Evolutionary conservation across 768 basidiomycete genomes (phyloP), one percentile per base, ranked within the genome.

Genomic region (Boletus bicolor): DNA sequence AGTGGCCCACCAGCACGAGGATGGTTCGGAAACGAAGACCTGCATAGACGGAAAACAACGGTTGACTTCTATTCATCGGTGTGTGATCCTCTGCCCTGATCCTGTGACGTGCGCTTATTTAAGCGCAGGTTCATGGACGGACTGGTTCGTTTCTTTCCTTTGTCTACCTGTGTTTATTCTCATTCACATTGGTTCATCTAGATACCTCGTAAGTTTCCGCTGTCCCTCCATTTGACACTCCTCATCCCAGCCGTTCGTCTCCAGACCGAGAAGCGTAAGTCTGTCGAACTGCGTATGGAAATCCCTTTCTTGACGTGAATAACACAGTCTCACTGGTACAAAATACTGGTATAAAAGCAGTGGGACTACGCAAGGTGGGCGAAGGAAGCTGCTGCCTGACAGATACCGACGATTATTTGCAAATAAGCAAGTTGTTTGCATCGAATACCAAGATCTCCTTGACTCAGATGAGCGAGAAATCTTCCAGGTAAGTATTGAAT

Each of bases 21-120:
- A 91, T 61, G 89, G 89, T 0, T 72, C 79, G 0, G 87, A 89
- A 63, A 76, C 73, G 4, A 82, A 82, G 61, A 83, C 82, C 1
- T 89, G 87, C 62, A 87, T 89, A 8, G 89, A 91, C 62, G 91
- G 91, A 17, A 93, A 93, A 64, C 91, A 93, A 66, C 74, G 91
- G 26, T 67, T 91, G 45, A 91, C 88, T 0, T 89, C 87, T 0
- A 85, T 93, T 45, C 77, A 83, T 44, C 75, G 80, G 87, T 87
- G 60, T 15, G 83, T 71, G 14, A 5, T 15, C 35, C 30, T 12
- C n/a, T 9, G 3, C 41, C 37, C 38, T 42, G 7, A 0, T 32
- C 6, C 1, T 7, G 24, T 10, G 24, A 14, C 1, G 36, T 2
- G 42, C 48, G 53, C 53, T 64, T 28, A 54, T 34, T 38, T 34